A percentile compares a stretch with the other conserved stretches of the same genome.
Evolutionary conservation across 2,329 filamentous ascomycete species (phyloP).

Genomic region (Colletotrichum theobromicola): DNA sequence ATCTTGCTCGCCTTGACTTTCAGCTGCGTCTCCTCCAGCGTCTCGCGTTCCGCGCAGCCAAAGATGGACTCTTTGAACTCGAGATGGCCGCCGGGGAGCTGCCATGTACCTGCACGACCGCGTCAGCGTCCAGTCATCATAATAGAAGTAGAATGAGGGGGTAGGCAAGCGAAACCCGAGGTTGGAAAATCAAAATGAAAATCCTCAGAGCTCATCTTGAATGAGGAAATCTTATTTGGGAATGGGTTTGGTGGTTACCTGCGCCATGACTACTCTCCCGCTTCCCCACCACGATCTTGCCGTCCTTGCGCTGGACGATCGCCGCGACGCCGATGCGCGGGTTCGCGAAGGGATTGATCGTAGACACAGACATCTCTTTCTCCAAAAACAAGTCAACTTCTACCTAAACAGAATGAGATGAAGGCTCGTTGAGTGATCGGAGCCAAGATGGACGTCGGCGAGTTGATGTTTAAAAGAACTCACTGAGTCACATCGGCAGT

Average conservation of each 20-base stretch:
- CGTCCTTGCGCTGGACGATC: constrained; percentile 47
- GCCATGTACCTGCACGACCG: constrained; percentile 57
- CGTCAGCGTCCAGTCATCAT: not conserved
- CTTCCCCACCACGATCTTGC: constrained; percentile 52
- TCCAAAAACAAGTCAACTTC: fast-evolving
- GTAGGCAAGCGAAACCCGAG: not conserved
- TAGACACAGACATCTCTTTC: not conserved
- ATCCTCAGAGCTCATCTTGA: not conserved
- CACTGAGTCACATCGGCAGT: not conserved
- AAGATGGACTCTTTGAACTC: constrained; percentile 70
- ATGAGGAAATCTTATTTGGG: not conserved
- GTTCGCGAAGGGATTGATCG: not conserved
- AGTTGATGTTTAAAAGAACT: not conserved
- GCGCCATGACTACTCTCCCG: constrained; percentile 54
- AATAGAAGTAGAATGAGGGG: not conserved
- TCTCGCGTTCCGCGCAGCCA: constrained; percentile 69
- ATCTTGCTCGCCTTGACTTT: constrained; percentile 56
- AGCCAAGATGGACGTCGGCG: fast-evolving
- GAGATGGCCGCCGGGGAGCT: constrained; percentile 77
- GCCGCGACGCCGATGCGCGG: constrained; percentile 55
- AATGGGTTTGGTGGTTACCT: constrained; percentile 35
- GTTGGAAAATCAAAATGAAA: fast-evolving
- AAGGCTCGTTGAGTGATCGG: fast-evolving
- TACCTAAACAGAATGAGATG: not conserved
- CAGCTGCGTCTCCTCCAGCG: constrained; percentile 73